Evolutionary conservation across 2,329 filamentous ascomycete genomes (phyloP), one percentile per base, ranked within the genome.

Genomic region (Sclerotinia sclerotiorum): DNA sequence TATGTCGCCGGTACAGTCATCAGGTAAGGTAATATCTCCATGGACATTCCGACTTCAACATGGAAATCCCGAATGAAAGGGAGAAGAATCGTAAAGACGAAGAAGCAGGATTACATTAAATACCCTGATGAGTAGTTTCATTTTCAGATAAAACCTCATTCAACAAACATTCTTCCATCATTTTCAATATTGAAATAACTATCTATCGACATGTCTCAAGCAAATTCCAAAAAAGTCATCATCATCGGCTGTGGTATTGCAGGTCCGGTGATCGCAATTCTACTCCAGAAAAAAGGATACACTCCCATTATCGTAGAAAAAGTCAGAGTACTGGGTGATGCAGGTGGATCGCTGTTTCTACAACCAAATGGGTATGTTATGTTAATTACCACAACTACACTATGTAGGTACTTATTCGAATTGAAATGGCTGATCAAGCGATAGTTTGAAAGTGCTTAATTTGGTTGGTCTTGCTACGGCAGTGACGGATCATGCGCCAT

Each of bases 281-380:
- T 71, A 11, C 67, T 71, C 8, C 51, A 68, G 48, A 65, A 58
- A 44, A 71, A 71, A 51, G 69, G 70, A 17, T 71, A 71, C 32
- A 60, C n/a, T 2, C 70, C 70, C 1, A 51, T 70, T 19, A 27
- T 71, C 4, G 54, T 71, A 19, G 70, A 71, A 32, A 71, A 69
- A 42, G 69, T 67, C 5, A 48, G 32, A 21, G 32, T 39, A 27
- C 19, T 68, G 19, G 62, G 67, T 2, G 54, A 70, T 52, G 69
- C 55, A 1, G 69, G 69, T 10, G 58, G 27, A 8, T 69, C 69
- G 7, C 11, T 70, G 4, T 44, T 55, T 32, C 39, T 70, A 21
- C 44, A 64, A 15, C 69, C 69, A 5, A 70, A 70, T 32, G 62
- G 67, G 67, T 68, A 57, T 51, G 54, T 35, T 68, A 57, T 44